Conservation (phyloP, 768 basidiomycete genomes). For the Termitomyces sp. region DNA sequence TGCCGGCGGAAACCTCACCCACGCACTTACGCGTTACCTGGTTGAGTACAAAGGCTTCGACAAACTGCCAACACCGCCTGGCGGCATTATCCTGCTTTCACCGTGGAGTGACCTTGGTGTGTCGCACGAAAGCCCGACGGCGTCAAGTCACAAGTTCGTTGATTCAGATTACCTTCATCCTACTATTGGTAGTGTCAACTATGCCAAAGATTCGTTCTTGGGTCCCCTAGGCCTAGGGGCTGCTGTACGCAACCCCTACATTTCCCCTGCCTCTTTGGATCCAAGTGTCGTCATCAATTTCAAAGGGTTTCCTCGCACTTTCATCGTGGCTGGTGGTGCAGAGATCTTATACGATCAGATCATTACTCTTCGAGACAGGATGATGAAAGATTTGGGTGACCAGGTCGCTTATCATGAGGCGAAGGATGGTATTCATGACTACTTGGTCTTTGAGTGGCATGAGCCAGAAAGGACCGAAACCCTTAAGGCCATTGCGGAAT, state of each 20-base stretch:
- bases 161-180: slow-evolving; percentile 37
- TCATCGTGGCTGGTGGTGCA: slow-evolving; percentile 57
- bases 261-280: slow-evolving; percentile 56
- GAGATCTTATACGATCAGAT: slow-evolving; percentile 56
- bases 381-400: slow-evolving; percentile 52
- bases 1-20: slow-evolving; percentile 72
- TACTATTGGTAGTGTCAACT: slow-evolving; percentile 17
- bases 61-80: slow-evolving; percentile 41
- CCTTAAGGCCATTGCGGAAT: slow-evolving; percentile 47
- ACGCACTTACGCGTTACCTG: slow-evolving; percentile 53
- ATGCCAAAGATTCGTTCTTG: slow-evolving; percentile 41
- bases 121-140: slow-evolving; percentile 37
- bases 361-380: slow-evolving; percentile 41
- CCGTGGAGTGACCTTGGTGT: slow-evolving; percentile 52
- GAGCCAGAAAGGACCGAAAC: slow-evolving; percentile 53
- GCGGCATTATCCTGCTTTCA: slow-evolving; percentile 50
- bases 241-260: slow-evolving; percentile 48
- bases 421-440: slow-evolving; percentile 56
- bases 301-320: slow-evolving; percentile 58
- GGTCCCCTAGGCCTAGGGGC: slow-evolving; percentile 49
- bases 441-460: slow-evolving; percentile 48
- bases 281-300: slow-evolving; percentile 40
- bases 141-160: slow-evolving; percentile 33
- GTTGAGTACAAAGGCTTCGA: slow-evolving; percentile 42
- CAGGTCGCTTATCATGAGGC: slow-evolving; percentile 49